Conservation (phyloP, 2,329 filamentous ascomycete genomes). For the Aureobasidium sp. region DNA sequence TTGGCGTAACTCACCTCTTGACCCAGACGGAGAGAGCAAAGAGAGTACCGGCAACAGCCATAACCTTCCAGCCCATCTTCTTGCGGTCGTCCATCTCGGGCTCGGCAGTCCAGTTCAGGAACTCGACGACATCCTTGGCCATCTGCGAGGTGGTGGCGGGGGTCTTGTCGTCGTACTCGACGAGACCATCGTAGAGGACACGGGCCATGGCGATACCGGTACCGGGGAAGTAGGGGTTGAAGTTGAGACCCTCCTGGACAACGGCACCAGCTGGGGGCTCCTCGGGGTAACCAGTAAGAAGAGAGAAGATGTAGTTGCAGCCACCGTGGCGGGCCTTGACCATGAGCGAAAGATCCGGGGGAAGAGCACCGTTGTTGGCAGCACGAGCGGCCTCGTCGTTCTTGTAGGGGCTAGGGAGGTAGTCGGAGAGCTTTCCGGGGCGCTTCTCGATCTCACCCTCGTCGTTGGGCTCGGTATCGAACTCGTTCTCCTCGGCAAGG, state of each 20-base stretch:
- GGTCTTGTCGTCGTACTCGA: constrained; percentile 96
- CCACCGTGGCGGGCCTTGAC: constrained; percentile 96
- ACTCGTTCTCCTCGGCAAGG: constrained; percentile 96
- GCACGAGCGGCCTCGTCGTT: constrained; percentile 98
- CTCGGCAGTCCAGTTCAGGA: constrained; percentile 98
- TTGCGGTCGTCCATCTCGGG: constrained; percentile 99
- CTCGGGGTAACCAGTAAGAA: constrained; percentile 95
- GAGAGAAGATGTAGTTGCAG: constrained; percentile 96
- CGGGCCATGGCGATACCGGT: constrained; percentile 98
- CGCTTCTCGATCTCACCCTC: constrained; percentile 98
- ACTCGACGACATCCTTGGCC: constrained; percentile 98
- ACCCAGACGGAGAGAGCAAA: constrained; percentile 90
- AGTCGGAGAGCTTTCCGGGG: constrained; percentile 96
- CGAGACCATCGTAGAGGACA: constrained; percentile 93
- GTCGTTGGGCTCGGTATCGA: constrained; percentile 95
- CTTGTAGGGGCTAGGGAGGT: constrained; percentile 91
- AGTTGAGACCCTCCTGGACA: constrained; percentile 88
- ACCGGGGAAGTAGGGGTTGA: constrained; percentile 99
- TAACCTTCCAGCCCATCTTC: constrained; percentile 98
- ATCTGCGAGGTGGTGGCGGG: constrained; percentile 94
- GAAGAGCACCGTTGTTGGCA: constrained; percentile 95
- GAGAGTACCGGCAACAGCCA: constrained; percentile 69
- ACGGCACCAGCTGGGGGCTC: constrained; percentile 84
- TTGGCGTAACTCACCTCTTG: constrained; percentile 56
- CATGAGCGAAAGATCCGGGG: constrained; percentile 94